These are phyloP conservation scores for Wakefieldia striispora DNA, from an alignment of 768 basidiomycete species.

Conservation along the genomic window DNA sequence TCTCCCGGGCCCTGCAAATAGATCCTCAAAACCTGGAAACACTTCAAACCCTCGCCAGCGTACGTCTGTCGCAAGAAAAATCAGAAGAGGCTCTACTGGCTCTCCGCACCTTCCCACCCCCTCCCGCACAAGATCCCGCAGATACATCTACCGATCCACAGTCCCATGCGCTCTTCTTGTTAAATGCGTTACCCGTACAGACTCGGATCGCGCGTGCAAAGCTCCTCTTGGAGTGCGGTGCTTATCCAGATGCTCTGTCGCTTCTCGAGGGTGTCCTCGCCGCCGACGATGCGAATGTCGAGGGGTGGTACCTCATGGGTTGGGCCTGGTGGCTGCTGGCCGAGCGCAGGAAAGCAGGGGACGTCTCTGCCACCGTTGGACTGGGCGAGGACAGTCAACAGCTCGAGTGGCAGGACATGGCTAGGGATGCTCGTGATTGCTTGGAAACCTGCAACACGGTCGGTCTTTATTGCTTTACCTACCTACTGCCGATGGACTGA, in stretches of 20 bases:
- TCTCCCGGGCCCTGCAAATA: slow-evolving; percentile 66
- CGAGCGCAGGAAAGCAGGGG: slow-evolving; percentile 60
- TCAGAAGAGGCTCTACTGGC: slow-evolving; percentile 71
- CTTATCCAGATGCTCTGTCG: slow-evolving; percentile 69
- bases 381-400: slow-evolving; percentile 34
- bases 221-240: slow-evolving; percentile 72
- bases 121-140: slow-evolving; percentile 2
- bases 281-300: slow-evolving; percentile 80
- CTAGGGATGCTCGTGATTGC: slow-evolving; percentile 74
- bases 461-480: slow-evolving; percentile 24
- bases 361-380: slow-evolving; percentile 41
- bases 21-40: slow-evolving; percentile 80
- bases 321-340: slow-evolving; percentile 90
- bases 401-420: slow-evolving; percentile 74
- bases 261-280: slow-evolving; percentile 79
- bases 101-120: slow-evolving; percentile 22
- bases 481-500: not conserved
- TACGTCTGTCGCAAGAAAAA: slow-evolving; percentile 83
- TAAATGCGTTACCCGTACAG: slow-evolving; percentile 54
- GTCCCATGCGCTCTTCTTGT: slow-evolving; percentile 36
- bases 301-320: slow-evolving; percentile 93
- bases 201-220: slow-evolving; percentile 73
- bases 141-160: slow-evolving; percentile 1
- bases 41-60: slow-evolving; percentile 76
- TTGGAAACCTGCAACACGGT: slow-evolving; percentile 82